These are phyloP conservation scores for Crinitomyces ghanaensis DNA, from an alignment of 805 yeast species.

Conservation along the genomic window DNA sequence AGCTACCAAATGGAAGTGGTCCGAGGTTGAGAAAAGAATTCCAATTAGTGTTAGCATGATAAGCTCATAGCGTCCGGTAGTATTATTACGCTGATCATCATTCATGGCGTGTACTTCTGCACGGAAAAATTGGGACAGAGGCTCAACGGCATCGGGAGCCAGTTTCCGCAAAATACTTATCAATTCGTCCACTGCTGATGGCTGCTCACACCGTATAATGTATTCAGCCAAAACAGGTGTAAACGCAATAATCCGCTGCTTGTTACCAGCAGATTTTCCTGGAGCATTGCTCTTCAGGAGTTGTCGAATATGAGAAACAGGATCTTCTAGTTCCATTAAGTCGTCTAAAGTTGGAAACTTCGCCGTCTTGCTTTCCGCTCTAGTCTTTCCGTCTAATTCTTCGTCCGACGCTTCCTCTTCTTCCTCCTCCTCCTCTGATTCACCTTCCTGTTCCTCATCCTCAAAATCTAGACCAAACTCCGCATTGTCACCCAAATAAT, in stretches of 20 bases:
- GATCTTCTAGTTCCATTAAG: slow-evolving; percentile 7
- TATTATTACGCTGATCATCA: slow-evolving; percentile 1
- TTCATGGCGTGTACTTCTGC: slow-evolving; percentile 38
- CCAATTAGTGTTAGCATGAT: slow-evolving; percentile 65
- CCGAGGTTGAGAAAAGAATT: slow-evolving; percentile 80
- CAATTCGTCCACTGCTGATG: slow-evolving; percentile 11
- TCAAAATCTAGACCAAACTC: slow-evolving; percentile 24
- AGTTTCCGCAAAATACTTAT: slow-evolving; percentile 37
- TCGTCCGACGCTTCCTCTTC: slow-evolving; percentile 34
- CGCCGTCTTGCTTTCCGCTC: slow-evolving; percentile 12
- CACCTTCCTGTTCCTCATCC: slow-evolving; percentile 13
- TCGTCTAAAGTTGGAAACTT: slow-evolving; percentile 40
- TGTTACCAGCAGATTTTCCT: slow-evolving; percentile 69
- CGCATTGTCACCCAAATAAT: slow-evolving; percentile 32
- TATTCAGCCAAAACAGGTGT: slow-evolving; percentile 32
- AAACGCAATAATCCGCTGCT: slow-evolving; percentile 55
- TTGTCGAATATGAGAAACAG: slow-evolving; percentile 32
- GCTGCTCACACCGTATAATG: slow-evolving; percentile 1
- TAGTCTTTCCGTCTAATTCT: slow-evolving; percentile 26
- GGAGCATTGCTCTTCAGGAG: slow-evolving; percentile 61
- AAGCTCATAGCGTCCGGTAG: slow-evolving; percentile 38
- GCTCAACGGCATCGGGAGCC: slow-evolving; percentile 53
- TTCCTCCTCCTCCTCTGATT: slow-evolving; percentile 12
- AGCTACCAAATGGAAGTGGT: slow-evolving; percentile 82
- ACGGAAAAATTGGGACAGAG: slow-evolving; percentile 53